Conservation (phyloP, 108 stramenopile species). For the Nannochloropsis salina region DNA sequence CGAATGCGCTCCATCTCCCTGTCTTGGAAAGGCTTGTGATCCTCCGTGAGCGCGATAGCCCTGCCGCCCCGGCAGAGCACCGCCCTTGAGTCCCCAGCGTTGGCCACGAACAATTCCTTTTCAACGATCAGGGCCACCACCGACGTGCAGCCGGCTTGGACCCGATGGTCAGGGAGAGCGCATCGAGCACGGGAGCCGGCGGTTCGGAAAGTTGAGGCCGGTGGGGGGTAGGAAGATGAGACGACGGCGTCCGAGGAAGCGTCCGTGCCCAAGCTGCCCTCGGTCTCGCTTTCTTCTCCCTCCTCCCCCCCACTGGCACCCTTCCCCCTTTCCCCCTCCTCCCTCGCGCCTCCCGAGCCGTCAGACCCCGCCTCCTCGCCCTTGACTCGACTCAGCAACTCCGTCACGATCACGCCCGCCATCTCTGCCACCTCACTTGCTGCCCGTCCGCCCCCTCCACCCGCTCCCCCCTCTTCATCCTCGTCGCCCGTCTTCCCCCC, state of each 20-base stretch:
- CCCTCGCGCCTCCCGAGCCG: neutral
- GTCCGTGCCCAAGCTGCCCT: constrained; percentile 7
- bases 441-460: neutral
- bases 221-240: constrained; percentile 19
- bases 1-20: constrained; percentile 54
- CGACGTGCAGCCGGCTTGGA: constrained; percentile 81
- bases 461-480: neutral
- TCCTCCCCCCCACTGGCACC: neutral
- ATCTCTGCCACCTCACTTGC: neutral
- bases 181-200: neutral
- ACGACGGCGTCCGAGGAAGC: constrained; percentile 17
- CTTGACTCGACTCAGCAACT: constrained; percentile 13
- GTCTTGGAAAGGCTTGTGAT: constrained; percentile 78
- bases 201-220: neutral
- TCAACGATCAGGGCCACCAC: constrained; percentile 69
- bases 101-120: constrained; percentile 69
- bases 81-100: constrained; percentile 82
- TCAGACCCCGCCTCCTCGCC: constrained; percentile 29
- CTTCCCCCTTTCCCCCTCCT: neutral
- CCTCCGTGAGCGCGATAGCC: constrained; percentile 66
- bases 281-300: neutral
- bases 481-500: neutral
- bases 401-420: neutral
- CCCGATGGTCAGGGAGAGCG: neutral
- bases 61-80: constrained; percentile 45